A percentile compares a stretch with the other conserved stretches of the same genome.
Conservation (phyloP, 371 early-diverging fungal species). For the Mortierella sp. region DNA sequence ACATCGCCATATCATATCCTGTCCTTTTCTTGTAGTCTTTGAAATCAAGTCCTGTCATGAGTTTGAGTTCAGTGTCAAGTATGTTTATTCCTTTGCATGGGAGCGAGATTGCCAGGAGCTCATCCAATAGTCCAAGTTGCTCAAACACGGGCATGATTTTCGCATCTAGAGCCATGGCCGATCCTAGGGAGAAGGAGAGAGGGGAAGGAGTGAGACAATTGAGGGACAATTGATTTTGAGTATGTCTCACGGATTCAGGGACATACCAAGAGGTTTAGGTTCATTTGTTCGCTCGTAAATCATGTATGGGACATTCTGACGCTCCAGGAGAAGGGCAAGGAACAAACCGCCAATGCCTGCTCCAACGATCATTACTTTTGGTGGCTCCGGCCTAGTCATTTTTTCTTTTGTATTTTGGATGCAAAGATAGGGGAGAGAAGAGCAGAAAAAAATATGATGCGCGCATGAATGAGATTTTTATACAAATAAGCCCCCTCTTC, state of each 20-base stretch:
- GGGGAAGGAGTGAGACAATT: too few species aligned
- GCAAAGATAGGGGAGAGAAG: too few species aligned
- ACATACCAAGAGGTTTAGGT: slow-evolving; percentile 9
- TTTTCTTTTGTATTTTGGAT: neutral
- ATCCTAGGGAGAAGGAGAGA: slow-evolving; percentile 1
- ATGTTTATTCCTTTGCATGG: slow-evolving; percentile 19
- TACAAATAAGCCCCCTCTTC: too few species aligned
- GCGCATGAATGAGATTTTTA: too few species aligned
- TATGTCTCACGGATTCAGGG: too few species aligned
- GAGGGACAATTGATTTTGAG: too few species aligned
- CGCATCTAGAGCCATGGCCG: slow-evolving; percentile 29
- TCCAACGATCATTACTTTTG: slow-evolving; percentile 19
- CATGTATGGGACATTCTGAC: neutral
- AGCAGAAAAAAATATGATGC: too few species aligned
- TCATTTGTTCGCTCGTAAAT: slow-evolving; percentile 10
- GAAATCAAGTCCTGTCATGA: slow-evolving; percentile 8
- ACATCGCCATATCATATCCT: slow-evolving; percentile 31
- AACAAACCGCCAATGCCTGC: slow-evolving; percentile 13
- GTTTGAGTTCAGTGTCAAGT: neutral
- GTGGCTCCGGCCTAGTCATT: neutral
- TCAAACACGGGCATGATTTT: slow-evolving; percentile 34
- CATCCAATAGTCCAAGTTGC: slow-evolving; percentile 30
- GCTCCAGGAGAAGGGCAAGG: slow-evolving; percentile 8
- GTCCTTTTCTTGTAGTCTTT: slow-evolving; percentile 1
- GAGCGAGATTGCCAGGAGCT: slow-evolving; percentile 10